Evolutionary conservation across 2,329 filamentous ascomycete genomes (phyloP), one percentile per base, ranked within the genome.

Genomic region (Clarireedia hainanense): DNA sequence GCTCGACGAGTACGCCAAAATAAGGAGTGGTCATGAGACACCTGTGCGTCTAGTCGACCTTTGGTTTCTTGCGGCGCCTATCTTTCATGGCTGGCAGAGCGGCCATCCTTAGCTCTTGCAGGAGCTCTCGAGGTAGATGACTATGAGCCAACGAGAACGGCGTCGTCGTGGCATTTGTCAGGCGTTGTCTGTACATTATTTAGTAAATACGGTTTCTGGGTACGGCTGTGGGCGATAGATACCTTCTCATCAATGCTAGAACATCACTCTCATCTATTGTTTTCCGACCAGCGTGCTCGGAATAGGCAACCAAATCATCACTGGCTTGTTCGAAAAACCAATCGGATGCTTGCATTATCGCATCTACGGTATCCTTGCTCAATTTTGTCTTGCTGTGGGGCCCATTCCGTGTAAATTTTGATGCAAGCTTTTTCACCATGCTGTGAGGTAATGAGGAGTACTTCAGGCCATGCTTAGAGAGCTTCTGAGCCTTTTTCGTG

Each of bases 251-350:
- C 62, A 96, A 73, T 57, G 88, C 84, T 55, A 89, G 75, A 65
- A 95, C 83, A 69, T 96, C 91, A 63, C 80, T 86, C 69, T 94
- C 89, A 64, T 95, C 88, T 63, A 96, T 90, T 2, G 84, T 90
- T 71, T 88, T 94, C 34, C 91, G 81, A 34, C 87, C 86, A 5
- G 87, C 90, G 70, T 96, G 91, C 58, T 83, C 78, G 17, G 91
- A 87, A 69, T 91, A 96, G 2, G 84, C 85, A 12, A 81, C 81
- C 54, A 96, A 73, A 67, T 95, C 90, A 58, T 91, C 87, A 48
- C 88, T 84, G 2, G 88, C 75, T 70, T 96, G 91, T 72, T 95
- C 89, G 69, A 96, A 95, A 70, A 91, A 96, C 86, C 89, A 94
- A 59, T 95, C 89, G 2, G 88, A 88, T 0, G 90, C 89, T 68